A percentile compares a stretch with the other conserved stretches of the same genome.
Conservation (phyloP, 495 filamentous ascomycete species). For the Talaromyces liani region DNA sequence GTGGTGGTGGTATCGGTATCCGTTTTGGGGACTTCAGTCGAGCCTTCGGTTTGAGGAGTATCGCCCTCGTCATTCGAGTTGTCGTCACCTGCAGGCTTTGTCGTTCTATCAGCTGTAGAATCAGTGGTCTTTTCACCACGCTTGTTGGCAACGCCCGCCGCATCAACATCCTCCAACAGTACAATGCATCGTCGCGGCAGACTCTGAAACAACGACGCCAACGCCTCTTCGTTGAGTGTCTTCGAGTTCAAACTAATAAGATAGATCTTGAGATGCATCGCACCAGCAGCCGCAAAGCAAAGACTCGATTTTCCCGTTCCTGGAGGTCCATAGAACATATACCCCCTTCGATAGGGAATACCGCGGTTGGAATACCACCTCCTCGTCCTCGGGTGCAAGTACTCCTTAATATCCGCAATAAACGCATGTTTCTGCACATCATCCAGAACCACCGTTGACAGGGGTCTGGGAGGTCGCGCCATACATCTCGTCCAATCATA, state of each 20-base stretch:
- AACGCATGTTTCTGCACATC: slow-evolving; percentile 62
- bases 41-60: background rate
- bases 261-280: slow-evolving; percentile 38
- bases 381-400: slow-evolving; percentile 64
- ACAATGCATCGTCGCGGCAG: slow-evolving; percentile 39
- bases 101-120: background rate
- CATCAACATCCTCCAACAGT: slow-evolving; percentile 43
- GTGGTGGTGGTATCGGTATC: slow-evolving; percentile 10
- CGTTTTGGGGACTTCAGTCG: background rate
- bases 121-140: slow-evolving; percentile 11
- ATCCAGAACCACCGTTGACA: slow-evolving; percentile 81
- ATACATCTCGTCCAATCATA: slow-evolving; percentile 59
- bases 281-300: slow-evolving; percentile 38
- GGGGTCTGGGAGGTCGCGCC: slow-evolving; percentile 62
- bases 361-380: slow-evolving; percentile 73
- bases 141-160: slow-evolving; percentile 50
- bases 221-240: slow-evolving; percentile 52
- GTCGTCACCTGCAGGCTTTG: background rate
- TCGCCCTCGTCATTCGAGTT: background rate
- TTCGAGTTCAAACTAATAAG: slow-evolving; percentile 38
- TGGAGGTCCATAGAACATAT: slow-evolving; percentile 40
- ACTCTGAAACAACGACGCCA: slow-evolving; percentile 61
- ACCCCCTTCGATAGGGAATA: slow-evolving; percentile 42
- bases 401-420: slow-evolving; percentile 80
- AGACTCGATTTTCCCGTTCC: slow-evolving; percentile 47